phyloP scores from a whole-genome alignment of 306 rosid species.

The Abrus pulchellus region DNA sequence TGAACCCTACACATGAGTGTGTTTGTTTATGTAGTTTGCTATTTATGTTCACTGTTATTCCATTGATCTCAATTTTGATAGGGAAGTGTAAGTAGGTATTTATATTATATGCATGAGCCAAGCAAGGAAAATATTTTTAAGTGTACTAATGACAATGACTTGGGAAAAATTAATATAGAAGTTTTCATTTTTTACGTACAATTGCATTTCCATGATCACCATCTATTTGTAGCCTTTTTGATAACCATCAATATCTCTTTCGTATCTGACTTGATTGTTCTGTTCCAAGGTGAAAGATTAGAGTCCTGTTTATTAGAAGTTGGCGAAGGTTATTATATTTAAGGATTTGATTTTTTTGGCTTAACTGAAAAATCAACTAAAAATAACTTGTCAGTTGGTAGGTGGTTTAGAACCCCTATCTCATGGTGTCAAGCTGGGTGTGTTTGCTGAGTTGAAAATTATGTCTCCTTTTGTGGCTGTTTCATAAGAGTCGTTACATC shows the following conservation, averaged over 20 bases:
- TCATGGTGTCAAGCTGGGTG: too few species aligned
- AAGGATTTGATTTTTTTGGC: too few species aligned
- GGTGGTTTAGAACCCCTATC: too few species aligned
- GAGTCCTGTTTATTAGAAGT: too few species aligned
- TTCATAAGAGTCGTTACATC: too few species aligned
- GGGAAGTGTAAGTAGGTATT: constrained; percentile 33
- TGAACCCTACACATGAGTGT: not conserved
- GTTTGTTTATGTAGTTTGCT: not conserved
- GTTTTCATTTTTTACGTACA: not conserved
- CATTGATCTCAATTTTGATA: constrained; percentile 29
- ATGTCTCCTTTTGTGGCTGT: too few species aligned
- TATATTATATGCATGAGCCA: not conserved
- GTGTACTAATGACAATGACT: not conserved
- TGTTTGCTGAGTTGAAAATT: too few species aligned
- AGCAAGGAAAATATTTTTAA: constrained; percentile 34
- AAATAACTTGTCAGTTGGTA: too few species aligned
- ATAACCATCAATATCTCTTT: not conserved
- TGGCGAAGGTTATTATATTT: too few species aligned
- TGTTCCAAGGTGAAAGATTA: not conserved
- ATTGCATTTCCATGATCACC: too few species aligned
- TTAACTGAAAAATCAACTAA: too few species aligned
- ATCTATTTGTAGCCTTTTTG: not conserved
- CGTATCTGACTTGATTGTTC: not conserved
- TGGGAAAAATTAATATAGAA: not conserved
- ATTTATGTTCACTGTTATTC: not conserved